These are phyloP conservation scores for Endothia cerciana DNA, from an alignment of 2,329 filamentous ascomycete species.

Conservation along the genomic window DNA sequence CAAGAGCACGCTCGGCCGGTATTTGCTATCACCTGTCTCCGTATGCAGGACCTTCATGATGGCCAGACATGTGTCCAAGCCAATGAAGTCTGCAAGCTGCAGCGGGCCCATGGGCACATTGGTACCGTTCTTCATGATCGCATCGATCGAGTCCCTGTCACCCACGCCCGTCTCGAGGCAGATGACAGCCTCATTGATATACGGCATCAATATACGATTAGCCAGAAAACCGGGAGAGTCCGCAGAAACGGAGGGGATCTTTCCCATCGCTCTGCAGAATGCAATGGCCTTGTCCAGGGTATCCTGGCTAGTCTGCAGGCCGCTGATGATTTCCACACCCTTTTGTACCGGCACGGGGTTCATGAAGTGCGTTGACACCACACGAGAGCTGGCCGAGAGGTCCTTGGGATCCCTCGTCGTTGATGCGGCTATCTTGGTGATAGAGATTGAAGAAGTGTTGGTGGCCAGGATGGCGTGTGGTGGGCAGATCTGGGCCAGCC, in stretches of 20 bases:
- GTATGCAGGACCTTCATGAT: slow-evolving; percentile 95
- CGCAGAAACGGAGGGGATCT: slow-evolving; percentile 83
- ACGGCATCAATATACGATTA: slow-evolving; percentile 97
- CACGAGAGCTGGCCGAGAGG: slow-evolving; percentile 79
- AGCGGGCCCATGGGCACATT: slow-evolving; percentile 98
- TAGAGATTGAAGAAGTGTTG: slow-evolving; percentile 98
- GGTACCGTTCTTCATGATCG: slow-evolving; percentile 99
- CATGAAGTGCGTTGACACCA: slow-evolving; percentile 98
- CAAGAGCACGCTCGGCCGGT: slow-evolving; percentile 84
- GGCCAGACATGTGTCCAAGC: slow-evolving; percentile 90
- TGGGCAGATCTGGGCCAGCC: slow-evolving; percentile 80
- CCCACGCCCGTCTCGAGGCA: slow-evolving; percentile 94
- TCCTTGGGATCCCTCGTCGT: slow-evolving; percentile 80
- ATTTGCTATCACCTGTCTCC: slow-evolving; percentile 95
- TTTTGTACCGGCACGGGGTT: slow-evolving; percentile 97
- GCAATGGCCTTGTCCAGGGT: slow-evolving; percentile 82
- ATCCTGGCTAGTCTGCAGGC: slow-evolving; percentile 81
- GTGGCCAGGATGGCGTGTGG: slow-evolving; percentile 90
- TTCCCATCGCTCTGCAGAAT: slow-evolving; percentile 92
- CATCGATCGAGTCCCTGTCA: slow-evolving; percentile 87
- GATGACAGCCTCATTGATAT: slow-evolving; percentile 97
- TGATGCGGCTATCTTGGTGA: slow-evolving; percentile 91
- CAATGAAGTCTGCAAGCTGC: slow-evolving; percentile 94
- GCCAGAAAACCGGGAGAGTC: slow-evolving; percentile 94
- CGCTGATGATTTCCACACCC: slow-evolving; percentile 96